A percentile compares a stretch with the other conserved stretches of the same genome.
These are phyloP conservation scores for Solanum rostratum DNA, from an alignment of 257 asterid species.

Conservation along the genomic window DNA sequence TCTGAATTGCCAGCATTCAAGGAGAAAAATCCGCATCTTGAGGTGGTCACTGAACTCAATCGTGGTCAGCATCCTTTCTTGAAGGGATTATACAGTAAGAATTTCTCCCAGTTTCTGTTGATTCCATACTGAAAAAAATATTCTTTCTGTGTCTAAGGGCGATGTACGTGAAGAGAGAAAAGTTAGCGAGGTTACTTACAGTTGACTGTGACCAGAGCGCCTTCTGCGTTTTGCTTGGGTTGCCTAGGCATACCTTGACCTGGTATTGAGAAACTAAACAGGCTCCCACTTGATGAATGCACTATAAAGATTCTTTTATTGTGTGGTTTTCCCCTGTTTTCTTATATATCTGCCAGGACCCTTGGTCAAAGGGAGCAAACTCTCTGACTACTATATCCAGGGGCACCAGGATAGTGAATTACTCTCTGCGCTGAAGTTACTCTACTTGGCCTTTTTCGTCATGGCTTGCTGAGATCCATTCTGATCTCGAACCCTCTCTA, in stretches of 20 bases:
- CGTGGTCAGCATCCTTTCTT: constrained; percentile 83
- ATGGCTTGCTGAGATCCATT: neutral
- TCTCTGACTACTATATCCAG: neutral
- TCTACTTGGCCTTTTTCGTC: neutral
- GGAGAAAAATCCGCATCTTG: constrained; percentile 73
- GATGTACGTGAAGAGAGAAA: neutral
- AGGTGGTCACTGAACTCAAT: constrained; percentile 72
- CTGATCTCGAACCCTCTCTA: neutral
- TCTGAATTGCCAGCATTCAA: constrained; percentile 58
- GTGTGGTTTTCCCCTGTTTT: neutral
- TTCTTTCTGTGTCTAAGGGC: neutral
- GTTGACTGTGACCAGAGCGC: neutral
- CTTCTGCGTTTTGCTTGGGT: neutral
- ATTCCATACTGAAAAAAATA: neutral
- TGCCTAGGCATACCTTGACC: neutral
- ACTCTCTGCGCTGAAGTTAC: neutral
- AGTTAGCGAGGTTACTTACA: neutral
- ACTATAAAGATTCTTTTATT: neutral
- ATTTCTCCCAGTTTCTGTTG: constrained; percentile 1
- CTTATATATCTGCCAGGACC: neutral
- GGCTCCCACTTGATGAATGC: neutral
- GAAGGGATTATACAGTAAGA: constrained; percentile 71
- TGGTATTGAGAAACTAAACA: neutral
- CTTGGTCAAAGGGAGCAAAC: neutral
- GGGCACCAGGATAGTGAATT: neutral